Base-by-base conservation (phyloP, 495 filamentous ascomycete species). In the Annulohypoxylon nitens region DNA sequence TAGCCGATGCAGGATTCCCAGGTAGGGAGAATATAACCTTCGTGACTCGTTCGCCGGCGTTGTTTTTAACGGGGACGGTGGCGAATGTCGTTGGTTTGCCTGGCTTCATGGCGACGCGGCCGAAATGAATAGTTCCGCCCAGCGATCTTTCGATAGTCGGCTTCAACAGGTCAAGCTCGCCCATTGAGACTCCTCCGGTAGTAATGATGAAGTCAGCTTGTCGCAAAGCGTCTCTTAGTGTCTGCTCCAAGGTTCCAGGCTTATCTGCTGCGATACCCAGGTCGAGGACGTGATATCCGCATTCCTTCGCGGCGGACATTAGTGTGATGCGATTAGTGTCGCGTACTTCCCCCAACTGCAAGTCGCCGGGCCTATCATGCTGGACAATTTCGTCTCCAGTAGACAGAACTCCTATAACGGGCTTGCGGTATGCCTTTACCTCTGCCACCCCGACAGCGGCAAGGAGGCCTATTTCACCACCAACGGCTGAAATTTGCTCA, bases 11-110 rank as follows among this genome's bases (percentile, higher is more conserved):
- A 0, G 96, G 96, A 81, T 99, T 99, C 0, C 96, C 96, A 0
- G 96, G 97, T 26, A 99, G 85, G 2, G 93, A 93, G 85, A 98
- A 98, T 65, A 98, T 89, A 54, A 92, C 86, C 78, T 92, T 93
- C 57, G 86, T 79, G 12, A 83, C 74, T 67, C 90, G 85, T 64
- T 90, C 81, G 34, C 85, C 85, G 16, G 84, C 84, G 30, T 87
- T 86, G 72, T 88, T 81, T 76, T 91, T 90, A 10, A 85, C 82
- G 9, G 92, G 90, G 3, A 98, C 86, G 0, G 94, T 98, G 4
- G 97, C 96, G 75, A 98, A 99, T 2, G 97, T 98, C 9, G 94
- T 97, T 3, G 96, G 96, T 79, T 98, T 98, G 18, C 96, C 96
- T 0, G 96, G 96, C 83, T 98, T 98, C 96, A 99, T 98, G 30